phyloP scores from a whole-genome alignment of 352 stramenopile species.

The Plasmopara muralis region DNA sequence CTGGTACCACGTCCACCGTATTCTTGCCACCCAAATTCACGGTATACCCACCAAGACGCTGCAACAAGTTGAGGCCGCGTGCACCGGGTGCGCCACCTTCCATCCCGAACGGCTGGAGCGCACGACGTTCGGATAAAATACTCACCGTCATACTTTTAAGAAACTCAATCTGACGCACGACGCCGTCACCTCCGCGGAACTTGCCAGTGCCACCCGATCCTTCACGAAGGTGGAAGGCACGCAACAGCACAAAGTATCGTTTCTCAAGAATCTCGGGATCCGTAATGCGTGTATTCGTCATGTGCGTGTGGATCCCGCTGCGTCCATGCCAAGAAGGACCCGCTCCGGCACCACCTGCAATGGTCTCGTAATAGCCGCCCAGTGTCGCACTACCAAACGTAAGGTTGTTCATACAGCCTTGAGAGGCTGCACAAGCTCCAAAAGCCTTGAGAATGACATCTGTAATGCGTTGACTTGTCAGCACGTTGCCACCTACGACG shows the following conservation, averaged over 20 bases:
- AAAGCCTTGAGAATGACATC: constrained; percentile 98
- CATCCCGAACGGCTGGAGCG: constrained; percentile 94
- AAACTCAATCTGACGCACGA: constrained; percentile 95
- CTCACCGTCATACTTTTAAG: constrained; percentile 92
- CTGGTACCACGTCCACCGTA: constrained; percentile 88
- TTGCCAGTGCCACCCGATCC: constrained; percentile 88
- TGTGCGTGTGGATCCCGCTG: constrained; percentile 98
- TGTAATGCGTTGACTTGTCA: constrained; percentile 96
- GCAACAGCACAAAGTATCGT: constrained; percentile 88
- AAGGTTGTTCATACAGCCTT: constrained; percentile 99
- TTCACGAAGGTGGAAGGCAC: constrained; percentile 77
- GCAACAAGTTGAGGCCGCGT: constrained; percentile 92
- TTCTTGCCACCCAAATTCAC: constrained; percentile 90
- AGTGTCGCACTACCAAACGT: constrained; percentile 95
- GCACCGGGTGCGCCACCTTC: constrained; percentile 85
- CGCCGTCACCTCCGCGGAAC: constrained; percentile 92
- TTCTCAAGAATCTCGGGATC: constrained; percentile 99
- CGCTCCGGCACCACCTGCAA: constrained; percentile 95
- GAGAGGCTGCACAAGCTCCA: constrained; percentile 92
- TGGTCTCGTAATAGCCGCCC: constrained; percentile 99
- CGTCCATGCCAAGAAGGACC: constrained; percentile 94
- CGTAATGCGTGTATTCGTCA: constrained; percentile 99
- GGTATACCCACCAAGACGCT: constrained; percentile 52
- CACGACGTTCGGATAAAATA: constrained; percentile 95
- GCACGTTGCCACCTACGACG: constrained; percentile 97